Base-by-base conservation (phyloP, 2,329 filamentous ascomycete species). In the Colletotrichum liriopes region DNA sequence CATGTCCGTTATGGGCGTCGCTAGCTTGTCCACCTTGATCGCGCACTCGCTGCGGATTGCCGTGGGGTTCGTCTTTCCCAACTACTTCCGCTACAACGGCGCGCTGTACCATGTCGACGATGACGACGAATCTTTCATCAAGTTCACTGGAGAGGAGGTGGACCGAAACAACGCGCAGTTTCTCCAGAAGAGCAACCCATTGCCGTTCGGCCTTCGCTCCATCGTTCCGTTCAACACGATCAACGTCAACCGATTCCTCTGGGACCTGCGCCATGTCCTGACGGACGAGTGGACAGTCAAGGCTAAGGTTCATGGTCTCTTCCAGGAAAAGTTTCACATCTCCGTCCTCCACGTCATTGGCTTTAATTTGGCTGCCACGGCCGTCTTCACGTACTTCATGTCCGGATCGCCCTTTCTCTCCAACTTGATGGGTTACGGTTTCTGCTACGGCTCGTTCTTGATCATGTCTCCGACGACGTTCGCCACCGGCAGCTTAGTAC, bases 401-500 rank as follows among this genome's bases (percentile, higher is more conserved):
- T 94, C 84, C 1, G 79, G 82, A 1, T 86, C 85, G 64, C 79
- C 81, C 0, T 75, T 90, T 76, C 82, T 98, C 47, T 96, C 94
- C 56, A 98, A 98, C 79, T 84, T 97, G 45, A 89, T 98, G 77
- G 95, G 94, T 0, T 94, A 96, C 76, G 93, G 93, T 7, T 94
- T 98, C 83, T 95, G 93, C 75, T 98, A 98, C 78, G 89, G 90
- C 9, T 91, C 93, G 5, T 87, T 98, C 67, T 90, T 96, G 77
- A 84, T 97, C 65, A 90, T 98, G 85, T 97, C 95, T 1, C 95
- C 95, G 0, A 97, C 95, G 0, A 96, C 94, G 0, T 97, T 98
- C 79, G 84, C 89, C 66, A 98, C 94, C 0, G 94, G 94, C 0
- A 93, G 92, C 8, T 82, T 95, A 54, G 91, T 98, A 12, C 86